Evolutionary conservation across 768 basidiomycete genomes (phyloP), one percentile per base, ranked within the genome.

Genomic region (Leccinum longicurvipes): DNA sequence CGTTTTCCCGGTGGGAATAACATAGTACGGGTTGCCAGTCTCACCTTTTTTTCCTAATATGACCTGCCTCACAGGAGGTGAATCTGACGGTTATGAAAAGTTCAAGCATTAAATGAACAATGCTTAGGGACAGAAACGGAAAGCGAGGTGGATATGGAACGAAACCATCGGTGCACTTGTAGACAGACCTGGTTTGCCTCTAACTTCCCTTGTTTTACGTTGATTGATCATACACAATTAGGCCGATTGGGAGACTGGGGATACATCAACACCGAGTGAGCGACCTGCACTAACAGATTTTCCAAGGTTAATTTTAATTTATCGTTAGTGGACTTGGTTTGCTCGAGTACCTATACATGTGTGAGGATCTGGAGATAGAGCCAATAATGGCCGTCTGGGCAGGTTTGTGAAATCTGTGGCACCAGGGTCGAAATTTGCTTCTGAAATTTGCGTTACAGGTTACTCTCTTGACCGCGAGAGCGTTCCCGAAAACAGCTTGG

Each of bases 1-100:
- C 77, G 86, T 34, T 79, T 86, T 60, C 86, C 85, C 8, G 86
- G 86, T 21, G 86, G 86, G 6, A 85, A 84, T 57, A 86, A 86
- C 59, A 67, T 86, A 47, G 85, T 81, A 59, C 12, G 75, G 54
- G 27, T 36, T 19, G 19, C n/a, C 25, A 6, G 55, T 36, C 51
- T 25, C 27, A 10, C 15, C 21, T n/a, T 17, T 59, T n/a, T 55
- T 65, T 65, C 60, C 21, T 71, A 23, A 4, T 67, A 51, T 66
- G 10, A 67, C 25, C 28, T 8, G 4, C 4, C 52, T 34, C 65
- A 64, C 49, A 82, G 80, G 63, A 82, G 77, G 68, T 81, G 68
- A 56, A 39, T 34, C 4, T 14, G 9, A 23, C 17, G 7, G 17
- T 36, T 25, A 32, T 31, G 6, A 39, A 39, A 48, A 28, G 11